Evolutionary conservation across 2,329 filamentous ascomycete species (phyloP).

Genomic region (Stromatinia cepivora): DNA sequence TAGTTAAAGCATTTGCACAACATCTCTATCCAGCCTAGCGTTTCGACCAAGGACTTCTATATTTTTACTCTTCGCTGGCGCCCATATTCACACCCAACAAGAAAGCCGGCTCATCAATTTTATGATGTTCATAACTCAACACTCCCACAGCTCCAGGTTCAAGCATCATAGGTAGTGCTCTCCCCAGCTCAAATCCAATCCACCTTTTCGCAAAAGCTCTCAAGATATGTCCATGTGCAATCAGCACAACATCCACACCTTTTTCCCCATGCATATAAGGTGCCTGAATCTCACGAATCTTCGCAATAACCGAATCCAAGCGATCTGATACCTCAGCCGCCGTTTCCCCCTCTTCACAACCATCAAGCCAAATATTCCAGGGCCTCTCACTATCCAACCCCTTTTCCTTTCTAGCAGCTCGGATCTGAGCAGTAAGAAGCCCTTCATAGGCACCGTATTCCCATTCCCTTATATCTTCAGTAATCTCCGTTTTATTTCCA

Average conservation of each 20-base stretch:
- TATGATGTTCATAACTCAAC: slow-evolving; percentile 43
- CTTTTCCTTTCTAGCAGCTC: slow-evolving; percentile 41
- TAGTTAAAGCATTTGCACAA: neutral
- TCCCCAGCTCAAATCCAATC: slow-evolving; percentile 47
- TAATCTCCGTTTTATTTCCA: slow-evolving; percentile 41
- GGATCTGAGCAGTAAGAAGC: slow-evolving; percentile 47
- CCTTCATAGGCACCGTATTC: slow-evolving; percentile 54
- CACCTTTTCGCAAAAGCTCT: slow-evolving; percentile 56
- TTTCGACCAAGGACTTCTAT: neutral
- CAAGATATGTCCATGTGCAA: slow-evolving; percentile 51
- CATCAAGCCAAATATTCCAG: slow-evolving; percentile 56
- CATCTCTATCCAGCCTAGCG: slow-evolving; percentile 4
- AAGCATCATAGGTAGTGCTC: slow-evolving; percentile 42
- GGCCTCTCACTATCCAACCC: slow-evolving; percentile 47
- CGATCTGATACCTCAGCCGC: slow-evolving; percentile 50
- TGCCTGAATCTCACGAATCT: slow-evolving; percentile 51
- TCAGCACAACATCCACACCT: slow-evolving; percentile 52
- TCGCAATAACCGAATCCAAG: slow-evolving; percentile 51
- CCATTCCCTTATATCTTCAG: slow-evolving; percentile 51
- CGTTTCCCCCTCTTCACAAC: slow-evolving; percentile 52
- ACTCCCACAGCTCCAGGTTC: slow-evolving; percentile 45
- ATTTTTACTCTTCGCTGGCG: slow-evolving; percentile 9
- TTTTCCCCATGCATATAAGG: slow-evolving; percentile 46
- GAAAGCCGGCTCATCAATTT: slow-evolving; percentile 43
- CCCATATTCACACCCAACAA: slow-evolving; percentile 43